Evolutionary conservation across 2,329 filamentous ascomycete genomes (phyloP).

Genomic region (Diplodia sapinea): DNA sequence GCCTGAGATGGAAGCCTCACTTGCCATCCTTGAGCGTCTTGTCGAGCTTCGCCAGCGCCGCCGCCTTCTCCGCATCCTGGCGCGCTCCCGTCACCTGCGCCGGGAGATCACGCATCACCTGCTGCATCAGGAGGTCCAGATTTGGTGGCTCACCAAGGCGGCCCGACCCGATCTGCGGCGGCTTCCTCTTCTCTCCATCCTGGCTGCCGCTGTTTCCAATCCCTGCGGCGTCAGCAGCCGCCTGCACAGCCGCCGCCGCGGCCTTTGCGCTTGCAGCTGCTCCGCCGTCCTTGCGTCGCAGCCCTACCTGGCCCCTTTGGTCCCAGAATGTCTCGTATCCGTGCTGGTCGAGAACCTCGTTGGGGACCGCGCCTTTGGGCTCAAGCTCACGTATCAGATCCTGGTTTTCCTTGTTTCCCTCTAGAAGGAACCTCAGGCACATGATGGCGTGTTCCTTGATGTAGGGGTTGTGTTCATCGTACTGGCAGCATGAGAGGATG

Average conservation of each 20-base stretch:
- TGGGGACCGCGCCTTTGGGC: conserved; percentile 47
- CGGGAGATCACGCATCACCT: conserved; percentile 54
- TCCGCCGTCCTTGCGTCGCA: conserved; percentile 49
- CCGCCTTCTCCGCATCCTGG: conserved; percentile 51
- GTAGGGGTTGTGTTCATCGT: conserved; percentile 92
- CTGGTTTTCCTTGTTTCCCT: conserved; percentile 75
- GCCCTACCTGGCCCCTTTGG: conserved; percentile 54
- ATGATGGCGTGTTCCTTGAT: conserved; percentile 78
- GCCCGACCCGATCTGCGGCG: conserved; percentile 36
- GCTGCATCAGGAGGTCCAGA: conserved; percentile 52
- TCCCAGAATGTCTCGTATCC: conserved; percentile 60
- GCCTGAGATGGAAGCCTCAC: conserved; percentile 20
- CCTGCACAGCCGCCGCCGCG: conserved; percentile 37
- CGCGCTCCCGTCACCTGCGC: conserved; percentile 45
- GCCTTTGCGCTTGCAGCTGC: conserved; percentile 32
- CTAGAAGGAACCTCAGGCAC: conserved; percentile 64
- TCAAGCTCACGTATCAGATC: conserved; percentile 70
- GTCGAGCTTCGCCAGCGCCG: conserved; percentile 55
- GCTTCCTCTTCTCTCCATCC: conserved; percentile 32
- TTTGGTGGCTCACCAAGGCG: conserved; percentile 53
- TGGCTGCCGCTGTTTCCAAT: conserved; percentile 28
- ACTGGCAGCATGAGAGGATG: conserved; percentile 85
- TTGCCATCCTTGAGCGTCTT: conserved; percentile 39
- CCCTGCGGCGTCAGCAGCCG: conserved; percentile 38
- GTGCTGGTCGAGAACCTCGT: conserved; percentile 56